Evolutionary conservation across 306 rosid genomes (phyloP).

Genomic region (Datisca glomerata): DNA sequence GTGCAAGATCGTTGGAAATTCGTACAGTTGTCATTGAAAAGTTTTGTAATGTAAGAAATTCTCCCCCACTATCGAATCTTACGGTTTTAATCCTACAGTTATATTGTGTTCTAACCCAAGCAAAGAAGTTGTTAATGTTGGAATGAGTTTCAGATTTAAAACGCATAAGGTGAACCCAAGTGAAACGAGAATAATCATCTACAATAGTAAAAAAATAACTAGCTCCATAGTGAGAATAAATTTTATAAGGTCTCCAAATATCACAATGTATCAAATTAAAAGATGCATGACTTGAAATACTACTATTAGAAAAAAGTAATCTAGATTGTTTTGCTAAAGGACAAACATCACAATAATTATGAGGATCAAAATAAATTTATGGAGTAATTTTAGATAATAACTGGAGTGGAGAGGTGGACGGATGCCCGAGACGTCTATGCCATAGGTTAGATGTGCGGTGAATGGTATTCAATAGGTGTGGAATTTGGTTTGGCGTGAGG

Average conservation of each 20-base stretch:
- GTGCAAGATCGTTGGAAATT: neutral
- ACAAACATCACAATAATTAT: too few relatives aligned
- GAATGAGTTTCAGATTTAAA: neutral
- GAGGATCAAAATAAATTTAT: too few relatives aligned
- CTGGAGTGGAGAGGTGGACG: too few relatives aligned
- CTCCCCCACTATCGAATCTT: neutral
- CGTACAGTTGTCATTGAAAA: neutral
- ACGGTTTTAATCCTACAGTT: neutral
- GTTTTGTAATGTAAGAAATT: too few relatives aligned
- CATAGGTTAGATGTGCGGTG: neutral
- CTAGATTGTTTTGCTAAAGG: too few relatives aligned
- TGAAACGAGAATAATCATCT: neutral
- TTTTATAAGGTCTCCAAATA: too few relatives aligned
- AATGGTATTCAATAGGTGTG: neutral
- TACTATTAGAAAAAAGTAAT: too few relatives aligned
- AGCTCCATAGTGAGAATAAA: neutral
- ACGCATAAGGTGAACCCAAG: too few relatives aligned
- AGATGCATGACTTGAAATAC: neutral
- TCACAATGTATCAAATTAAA: too few relatives aligned
- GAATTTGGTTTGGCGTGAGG: too few relatives aligned
- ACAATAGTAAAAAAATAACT: neutral
- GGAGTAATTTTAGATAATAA: too few relatives aligned
- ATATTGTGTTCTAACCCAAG: neutral
- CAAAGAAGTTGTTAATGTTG: neutral
- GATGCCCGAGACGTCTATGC: neutral